Evolutionary conservation across 192 early-diverging fungal genomes (phyloP), one percentile per base, ranked within the genome.

Genomic region (Paraglomus occultum): DNA sequence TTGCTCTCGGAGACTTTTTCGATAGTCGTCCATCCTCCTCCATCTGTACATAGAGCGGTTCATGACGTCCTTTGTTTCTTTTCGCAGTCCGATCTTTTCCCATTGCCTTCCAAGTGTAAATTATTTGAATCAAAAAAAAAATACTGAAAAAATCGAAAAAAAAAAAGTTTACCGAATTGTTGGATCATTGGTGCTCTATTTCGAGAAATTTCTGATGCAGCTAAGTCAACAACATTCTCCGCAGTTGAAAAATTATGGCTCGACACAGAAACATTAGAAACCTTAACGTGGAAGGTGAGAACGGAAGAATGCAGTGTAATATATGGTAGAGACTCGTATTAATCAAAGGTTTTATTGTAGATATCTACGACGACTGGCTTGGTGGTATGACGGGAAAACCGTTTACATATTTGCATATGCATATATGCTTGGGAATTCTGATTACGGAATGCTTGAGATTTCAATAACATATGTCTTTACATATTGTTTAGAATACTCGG

Each of bases 41-140:
- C 43, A 94, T 54, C 75, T 94, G 90, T 15, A 92, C 86, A 74
- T 92, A 88, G 22, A 95, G 84, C 66, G 94, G 94, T 73, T 95
- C 92, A 76, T 94, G 94, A 15, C 94, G 89, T 38, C 71, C 72
- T 11, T 62, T 50, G 42, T 48, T 57, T 45, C 80, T 77, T 43
- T 72, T 64, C n/a, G 60, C 72, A 50, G 58, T 47, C 38, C 66
- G 50, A 23, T 86, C 84, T 75, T 86, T 86, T 61, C 80, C 84
- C 84, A 83, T 85, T 53, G 49, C 73, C 22, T 31, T 71, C 31
- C 48, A 51, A 51, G 15, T 18, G 1, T 17, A 18, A 17, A 51
- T 18, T 51, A 18, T 51, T 3, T 1, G 51, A 51, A 51, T 2
- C 1, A 3, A 3, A 3, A 51, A 51, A 51, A 51, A 51, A 51